Conservation (phyloP, 108 stramenopile genomes). For the Cyclostephanos tholiformis region DNA sequence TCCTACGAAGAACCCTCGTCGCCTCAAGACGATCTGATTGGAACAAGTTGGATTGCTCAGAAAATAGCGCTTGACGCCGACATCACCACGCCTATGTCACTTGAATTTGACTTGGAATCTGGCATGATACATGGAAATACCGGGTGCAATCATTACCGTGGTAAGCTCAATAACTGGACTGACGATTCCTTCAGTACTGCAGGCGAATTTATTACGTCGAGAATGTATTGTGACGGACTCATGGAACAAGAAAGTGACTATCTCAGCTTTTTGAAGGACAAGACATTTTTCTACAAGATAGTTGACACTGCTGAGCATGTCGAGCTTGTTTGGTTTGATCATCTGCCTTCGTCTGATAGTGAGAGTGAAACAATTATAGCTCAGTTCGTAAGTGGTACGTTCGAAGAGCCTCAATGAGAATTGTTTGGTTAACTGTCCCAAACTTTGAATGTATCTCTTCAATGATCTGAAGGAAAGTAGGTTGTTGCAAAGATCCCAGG, state of each 20-base stretch:
- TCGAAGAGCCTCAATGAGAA: neutral
- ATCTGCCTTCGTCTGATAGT: neutral
- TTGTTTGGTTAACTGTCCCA: neutral
- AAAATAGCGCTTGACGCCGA: neutral
- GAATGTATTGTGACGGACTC: conserved; percentile 4
- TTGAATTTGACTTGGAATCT: neutral
- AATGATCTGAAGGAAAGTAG: neutral
- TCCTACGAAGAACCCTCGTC: neutral
- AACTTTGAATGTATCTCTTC: neutral
- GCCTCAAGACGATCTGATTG: conserved; percentile 2
- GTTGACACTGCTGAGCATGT: neutral
- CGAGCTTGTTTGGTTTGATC: conserved; percentile 7
- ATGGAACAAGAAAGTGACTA: conserved; percentile 10
- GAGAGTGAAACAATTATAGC: neutral
- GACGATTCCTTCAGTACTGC: neutral
- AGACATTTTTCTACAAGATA: conserved; percentile 3
- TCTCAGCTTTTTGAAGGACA: conserved; percentile 1
- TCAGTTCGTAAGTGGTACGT: neutral
- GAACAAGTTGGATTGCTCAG: conserved; percentile 8
- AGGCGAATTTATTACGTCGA: neutral
- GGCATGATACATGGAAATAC: neutral
- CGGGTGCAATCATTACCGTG: conserved; percentile 11
- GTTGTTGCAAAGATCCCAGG: neutral
- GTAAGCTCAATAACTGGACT: neutral
- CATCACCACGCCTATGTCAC: neutral